Evolutionary conservation across 2,329 filamentous ascomycete species (phyloP).

Genomic region (Talaromyces islandicus): DNA sequence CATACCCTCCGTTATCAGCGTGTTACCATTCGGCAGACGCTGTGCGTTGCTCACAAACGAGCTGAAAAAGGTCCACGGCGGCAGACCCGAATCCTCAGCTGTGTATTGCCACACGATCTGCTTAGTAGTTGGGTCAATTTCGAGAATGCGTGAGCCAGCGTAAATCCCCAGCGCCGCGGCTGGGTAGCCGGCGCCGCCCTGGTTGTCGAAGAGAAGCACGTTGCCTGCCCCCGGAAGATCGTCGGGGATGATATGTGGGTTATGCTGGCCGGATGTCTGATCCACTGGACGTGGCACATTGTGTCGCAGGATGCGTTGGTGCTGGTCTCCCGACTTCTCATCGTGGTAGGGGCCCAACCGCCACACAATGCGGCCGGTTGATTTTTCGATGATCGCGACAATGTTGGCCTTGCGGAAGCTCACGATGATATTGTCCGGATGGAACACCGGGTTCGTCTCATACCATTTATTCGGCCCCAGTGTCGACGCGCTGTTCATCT

Average conservation of each 20-base stretch:
- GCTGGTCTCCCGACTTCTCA: background rate
- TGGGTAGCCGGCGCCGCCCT: background rate
- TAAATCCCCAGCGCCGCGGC: background rate
- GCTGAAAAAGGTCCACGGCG: background rate
- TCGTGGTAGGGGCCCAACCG: background rate
- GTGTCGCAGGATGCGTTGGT: background rate
- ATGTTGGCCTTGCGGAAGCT: background rate
- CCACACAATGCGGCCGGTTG: background rate
- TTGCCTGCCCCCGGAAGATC: background rate
- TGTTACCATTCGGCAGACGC: background rate
- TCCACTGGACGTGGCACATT: background rate
- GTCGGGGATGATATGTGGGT: background rate
- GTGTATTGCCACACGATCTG: constrained; percentile 1
- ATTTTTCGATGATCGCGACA: background rate
- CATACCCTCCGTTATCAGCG: background rate
- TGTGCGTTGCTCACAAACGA: constrained; percentile 1
- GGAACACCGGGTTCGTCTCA: background rate
- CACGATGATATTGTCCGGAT: background rate
- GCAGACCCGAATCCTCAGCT: background rate
- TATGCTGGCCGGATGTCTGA: background rate
- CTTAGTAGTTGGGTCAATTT: background rate
- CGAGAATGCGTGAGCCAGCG: constrained; percentile 1
- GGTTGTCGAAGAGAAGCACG: background rate
- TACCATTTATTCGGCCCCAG: background rate
- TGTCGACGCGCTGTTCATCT: background rate